Evolutionary conservation across 805 yeast genomes (phyloP).

Genomic region (Ogataea nitratoaversa): DNA sequence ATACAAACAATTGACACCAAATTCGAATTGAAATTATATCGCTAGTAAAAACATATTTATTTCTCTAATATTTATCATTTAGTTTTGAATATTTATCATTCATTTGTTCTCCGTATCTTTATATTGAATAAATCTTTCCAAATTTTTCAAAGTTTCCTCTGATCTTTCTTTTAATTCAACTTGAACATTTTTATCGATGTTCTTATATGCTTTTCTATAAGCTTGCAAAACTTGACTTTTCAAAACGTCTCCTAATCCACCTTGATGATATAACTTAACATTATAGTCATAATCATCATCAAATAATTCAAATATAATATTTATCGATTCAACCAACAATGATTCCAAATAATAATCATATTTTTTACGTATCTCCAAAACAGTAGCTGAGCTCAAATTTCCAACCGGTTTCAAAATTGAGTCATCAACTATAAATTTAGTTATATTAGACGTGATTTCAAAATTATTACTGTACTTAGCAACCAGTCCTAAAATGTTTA

Average conservation of each 20-base stretch:
- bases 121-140: slow-evolving; percentile 75
- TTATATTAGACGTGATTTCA: slow-evolving; percentile 15
- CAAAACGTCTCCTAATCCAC: slow-evolving; percentile 42
- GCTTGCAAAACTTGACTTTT: slow-evolving; percentile 36
- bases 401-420: slow-evolving; percentile 17
- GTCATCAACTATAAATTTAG: slow-evolving; percentile 25
- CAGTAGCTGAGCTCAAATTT: slow-evolving; percentile 9
- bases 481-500: slow-evolving; percentile 23
- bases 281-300: slow-evolving; percentile 77
- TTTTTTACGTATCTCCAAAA: slow-evolving; percentile 23
- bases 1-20: too few species aligned
- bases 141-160: slow-evolving; percentile 61
- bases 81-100: too few species aligned
- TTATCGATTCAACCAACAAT: slow-evolving; percentile 51
- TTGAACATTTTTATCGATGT: slow-evolving; percentile 61
- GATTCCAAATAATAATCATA: slow-evolving; percentile 23
- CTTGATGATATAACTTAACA: slow-evolving; percentile 56
- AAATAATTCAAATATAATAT: slow-evolving; percentile 71
- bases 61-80: background rate
- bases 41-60: too few species aligned
- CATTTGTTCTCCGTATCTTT: slow-evolving; percentile 43
- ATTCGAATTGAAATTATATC: too few species aligned
- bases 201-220: slow-evolving; percentile 52
- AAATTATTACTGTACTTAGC: slow-evolving; percentile 20
- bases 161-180: slow-evolving; percentile 55